These are phyloP conservation scores for Rhodotorula toruloides DNA, from an alignment of 768 basidiomycete species.

Conservation along the genomic window DNA sequence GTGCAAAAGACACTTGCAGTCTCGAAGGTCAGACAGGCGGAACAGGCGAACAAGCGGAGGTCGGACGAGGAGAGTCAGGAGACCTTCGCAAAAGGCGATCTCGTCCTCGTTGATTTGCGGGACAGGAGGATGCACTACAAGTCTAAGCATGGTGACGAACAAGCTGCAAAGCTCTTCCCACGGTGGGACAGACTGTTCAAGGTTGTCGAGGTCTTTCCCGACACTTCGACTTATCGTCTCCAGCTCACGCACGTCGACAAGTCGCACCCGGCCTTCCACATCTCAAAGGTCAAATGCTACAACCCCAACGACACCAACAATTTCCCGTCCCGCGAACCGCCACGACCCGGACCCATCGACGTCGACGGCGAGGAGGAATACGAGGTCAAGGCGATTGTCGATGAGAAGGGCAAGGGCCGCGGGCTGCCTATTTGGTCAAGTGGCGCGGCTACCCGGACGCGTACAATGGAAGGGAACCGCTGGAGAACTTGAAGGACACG, in stretches of 20 bases:
- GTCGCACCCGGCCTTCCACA: constrained; percentile 1
- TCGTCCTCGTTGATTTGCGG: constrained; percentile 48
- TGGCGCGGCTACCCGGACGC: background rate
- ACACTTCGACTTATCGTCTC: background rate
- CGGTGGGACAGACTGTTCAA: constrained; percentile 41
- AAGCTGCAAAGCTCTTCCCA: constrained; percentile 36
- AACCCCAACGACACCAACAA: background rate
- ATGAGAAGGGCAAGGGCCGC: background rate
- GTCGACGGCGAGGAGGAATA: constrained; percentile 6
- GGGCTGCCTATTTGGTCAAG: background rate
- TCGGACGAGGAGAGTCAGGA: constrained; percentile 30
- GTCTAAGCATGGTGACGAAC: constrained; percentile 26
- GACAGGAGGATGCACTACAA: constrained; percentile 44
- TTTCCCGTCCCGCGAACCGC: constrained; percentile 11
- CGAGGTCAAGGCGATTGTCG: background rate
- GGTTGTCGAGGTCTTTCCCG: constrained; percentile 3
- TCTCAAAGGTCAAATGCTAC: background rate
- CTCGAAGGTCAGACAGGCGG: constrained; percentile 40
- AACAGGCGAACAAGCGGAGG: constrained; percentile 43
- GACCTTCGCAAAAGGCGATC: constrained; percentile 47
- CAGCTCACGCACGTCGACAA: background rate
- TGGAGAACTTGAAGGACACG: background rate
- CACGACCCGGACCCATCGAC: constrained; percentile 33
- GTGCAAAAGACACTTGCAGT: constrained; percentile 5
- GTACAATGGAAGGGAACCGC: background rate